A percentile compares a stretch with the other conserved stretches of the same genome.
Conservation (phyloP, 1,139 yeast species). For the Barnettozyma hawaiiensis region DNA sequence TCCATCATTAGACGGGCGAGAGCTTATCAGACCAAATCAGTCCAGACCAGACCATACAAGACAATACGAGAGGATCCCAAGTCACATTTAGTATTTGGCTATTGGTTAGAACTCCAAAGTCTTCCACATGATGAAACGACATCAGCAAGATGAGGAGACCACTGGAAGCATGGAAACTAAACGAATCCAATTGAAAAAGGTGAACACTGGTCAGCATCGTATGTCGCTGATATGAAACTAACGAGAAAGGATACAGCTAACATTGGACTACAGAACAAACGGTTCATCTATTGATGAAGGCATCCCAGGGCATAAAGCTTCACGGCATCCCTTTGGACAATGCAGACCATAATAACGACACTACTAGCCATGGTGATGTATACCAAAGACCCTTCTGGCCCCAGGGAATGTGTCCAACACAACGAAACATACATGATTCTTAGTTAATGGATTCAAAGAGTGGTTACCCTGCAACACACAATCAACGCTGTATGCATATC, state of each 20-base stretch:
- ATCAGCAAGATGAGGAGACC: neutral
- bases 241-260: neutral
- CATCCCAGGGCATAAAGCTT: neutral
- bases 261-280: neutral
- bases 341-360: neutral
- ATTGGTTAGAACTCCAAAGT: neutral
- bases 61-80: no score
- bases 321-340: neutral
- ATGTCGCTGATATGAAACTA: neutral
- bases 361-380: no score
- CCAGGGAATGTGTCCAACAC: neutral
- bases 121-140: neutral
- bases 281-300: neutral
- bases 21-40: no score
- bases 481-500: no score
- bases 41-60: no score
- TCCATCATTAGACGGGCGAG: no score
- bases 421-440: neutral
- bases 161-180: neutral
- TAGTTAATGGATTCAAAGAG: neutral
- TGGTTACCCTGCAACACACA: no score
- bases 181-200: neutral
- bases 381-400: conserved; percentile 1
- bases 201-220: neutral
- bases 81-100: no score